Base-by-base conservation (phyloP, 2,329 filamentous ascomycete genomes). In the Diaporthe batatas region DNA sequence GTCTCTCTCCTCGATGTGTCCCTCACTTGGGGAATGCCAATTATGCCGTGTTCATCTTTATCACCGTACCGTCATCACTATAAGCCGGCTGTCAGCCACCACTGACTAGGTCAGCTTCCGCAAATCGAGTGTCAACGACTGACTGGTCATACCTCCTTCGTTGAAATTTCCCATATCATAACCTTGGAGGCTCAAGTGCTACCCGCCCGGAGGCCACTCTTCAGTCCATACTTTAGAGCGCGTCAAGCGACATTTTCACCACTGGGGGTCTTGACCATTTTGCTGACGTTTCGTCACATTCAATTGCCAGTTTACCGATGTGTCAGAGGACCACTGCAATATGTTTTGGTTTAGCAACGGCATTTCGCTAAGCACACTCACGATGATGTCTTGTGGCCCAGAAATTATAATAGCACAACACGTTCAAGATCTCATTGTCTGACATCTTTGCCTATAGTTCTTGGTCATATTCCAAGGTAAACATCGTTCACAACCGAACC, bases 1-100 rank as follows among this genome's bases (percentile, higher is more conserved):
- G 16, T 29, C 7, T 44, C 36, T 39, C 36, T 39, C 36, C 0
- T 39, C 10, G 36, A 39, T 5, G 36, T 39, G 36, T 39, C 14
- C 8, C 36, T 23, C 36, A 59, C 25, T 14, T 18, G 7, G 16
- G 3, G 42, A 25, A 16, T 16, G 6, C 11, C 7, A 29, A 59
- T 16, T 14, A 3, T 44, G n/a, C 36, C 14, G 2, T 4, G 23
- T 25, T 44, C 47, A 29, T 32, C 23, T 25, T 29, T 10, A 7
- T 21, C 23, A 44, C 23, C 23, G 44, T 8, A 1, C 18, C 32
- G 16, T 12, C 42, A 29, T 23, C 3, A 23, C 14, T 14, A 49
- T 34, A 49, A 64, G 59, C 59, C 59, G 18, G 42, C 25, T 32
- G 42, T 64, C 59, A 64, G 59, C 39, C 59, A 64, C 25, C 25